These are phyloP conservation scores for Hymenochaete sp. DNA, from an alignment of 1,284 basidiomycete genomes.

Conservation along the genomic window DNA sequence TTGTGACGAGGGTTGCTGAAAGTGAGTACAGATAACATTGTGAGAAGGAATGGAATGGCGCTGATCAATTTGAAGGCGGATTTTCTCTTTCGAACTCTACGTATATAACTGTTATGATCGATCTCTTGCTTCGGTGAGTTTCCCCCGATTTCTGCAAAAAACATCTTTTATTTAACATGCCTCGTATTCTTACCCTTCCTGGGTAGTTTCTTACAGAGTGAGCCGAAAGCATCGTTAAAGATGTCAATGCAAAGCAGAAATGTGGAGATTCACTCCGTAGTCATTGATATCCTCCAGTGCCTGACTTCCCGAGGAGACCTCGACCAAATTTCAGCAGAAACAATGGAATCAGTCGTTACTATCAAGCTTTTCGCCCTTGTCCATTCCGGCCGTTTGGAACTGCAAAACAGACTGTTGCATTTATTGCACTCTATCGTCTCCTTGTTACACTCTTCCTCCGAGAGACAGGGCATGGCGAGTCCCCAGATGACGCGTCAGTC, in stretches of 20 bases:
- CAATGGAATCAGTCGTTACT: constrained; percentile 64
- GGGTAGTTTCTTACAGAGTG: constrained; percentile 64
- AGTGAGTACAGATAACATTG: constrained; percentile 32
- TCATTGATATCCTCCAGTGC: constrained; percentile 76
- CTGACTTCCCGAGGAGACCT: constrained; percentile 76
- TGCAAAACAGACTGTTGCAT: constrained; percentile 90
- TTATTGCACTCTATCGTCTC: constrained; percentile 81
- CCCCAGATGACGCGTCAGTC: constrained; percentile 26
- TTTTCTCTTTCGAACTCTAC: constrained; percentile 46
- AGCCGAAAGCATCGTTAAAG: constrained; percentile 44
- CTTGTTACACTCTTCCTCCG: constrained; percentile 31
- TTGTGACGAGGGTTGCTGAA: constrained; percentile 50
- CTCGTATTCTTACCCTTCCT: neutral
- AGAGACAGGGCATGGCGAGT: constrained; percentile 22
- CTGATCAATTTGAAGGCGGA: constrained; percentile 32
- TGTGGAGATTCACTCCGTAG: constrained; percentile 58
- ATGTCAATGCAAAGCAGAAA: constrained; percentile 55
- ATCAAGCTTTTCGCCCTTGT: constrained; percentile 71
- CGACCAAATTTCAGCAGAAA: constrained; percentile 46
- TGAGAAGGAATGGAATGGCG: constrained; percentile 3
- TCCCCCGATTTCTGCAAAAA: too few relatives aligned
- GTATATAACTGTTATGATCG: constrained; percentile 69
- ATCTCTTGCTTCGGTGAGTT: constrained; percentile 60
- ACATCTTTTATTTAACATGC: neutral
- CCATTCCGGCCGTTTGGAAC: constrained; percentile 60